A percentile compares a stretch with the other conserved stretches of the same genome.
These are phyloP conservation scores for Vachellia pachyceras DNA, from an alignment of 306 rosid species.

Conservation along the genomic window DNA sequence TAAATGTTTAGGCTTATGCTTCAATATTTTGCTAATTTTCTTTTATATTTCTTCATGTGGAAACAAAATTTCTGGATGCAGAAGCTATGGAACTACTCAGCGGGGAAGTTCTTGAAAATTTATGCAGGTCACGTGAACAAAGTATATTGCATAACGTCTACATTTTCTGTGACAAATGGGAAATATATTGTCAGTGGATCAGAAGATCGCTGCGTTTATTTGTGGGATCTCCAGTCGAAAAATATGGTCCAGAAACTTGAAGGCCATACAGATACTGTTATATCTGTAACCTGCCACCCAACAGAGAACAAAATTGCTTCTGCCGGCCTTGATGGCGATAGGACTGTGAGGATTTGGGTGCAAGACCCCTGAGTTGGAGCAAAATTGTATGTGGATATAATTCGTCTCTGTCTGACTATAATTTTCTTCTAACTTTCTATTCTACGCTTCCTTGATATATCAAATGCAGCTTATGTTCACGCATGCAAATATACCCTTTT, in stretches of 20 bases:
- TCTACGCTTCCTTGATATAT: background rate
- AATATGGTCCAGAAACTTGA: constrained; percentile 85
- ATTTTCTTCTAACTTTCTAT: constrained; percentile 27
- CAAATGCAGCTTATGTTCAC: background rate
- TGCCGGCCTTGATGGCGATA: constrained; percentile 76
- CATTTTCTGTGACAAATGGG: constrained; percentile 91
- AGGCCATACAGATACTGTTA: constrained; percentile 85
- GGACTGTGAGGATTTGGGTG: constrained; percentile 82
- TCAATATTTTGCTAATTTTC: constrained; percentile 8
- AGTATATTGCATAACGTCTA: constrained; percentile 73
- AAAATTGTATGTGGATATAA: constrained; percentile 27
- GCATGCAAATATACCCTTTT: constrained; percentile 9
- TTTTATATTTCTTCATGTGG: constrained; percentile 18
- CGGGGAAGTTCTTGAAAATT: constrained; percentile 69
- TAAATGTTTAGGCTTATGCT: constrained; percentile 2
- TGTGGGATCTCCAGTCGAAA: constrained; percentile 93
- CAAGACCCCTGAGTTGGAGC: constrained; percentile 59
- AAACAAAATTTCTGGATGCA: constrained; percentile 49
- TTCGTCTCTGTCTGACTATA: background rate
- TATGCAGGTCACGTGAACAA: constrained; percentile 72
- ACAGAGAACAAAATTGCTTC: constrained; percentile 90
- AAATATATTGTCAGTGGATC: constrained; percentile 91
- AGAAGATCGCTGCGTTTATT: constrained; percentile 79
- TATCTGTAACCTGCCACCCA: constrained; percentile 90
- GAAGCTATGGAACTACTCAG: constrained; percentile 85